Evolutionary conservation across 2,329 filamentous ascomycete genomes (phyloP).

Genomic region (Stromatinia cepivora): DNA sequence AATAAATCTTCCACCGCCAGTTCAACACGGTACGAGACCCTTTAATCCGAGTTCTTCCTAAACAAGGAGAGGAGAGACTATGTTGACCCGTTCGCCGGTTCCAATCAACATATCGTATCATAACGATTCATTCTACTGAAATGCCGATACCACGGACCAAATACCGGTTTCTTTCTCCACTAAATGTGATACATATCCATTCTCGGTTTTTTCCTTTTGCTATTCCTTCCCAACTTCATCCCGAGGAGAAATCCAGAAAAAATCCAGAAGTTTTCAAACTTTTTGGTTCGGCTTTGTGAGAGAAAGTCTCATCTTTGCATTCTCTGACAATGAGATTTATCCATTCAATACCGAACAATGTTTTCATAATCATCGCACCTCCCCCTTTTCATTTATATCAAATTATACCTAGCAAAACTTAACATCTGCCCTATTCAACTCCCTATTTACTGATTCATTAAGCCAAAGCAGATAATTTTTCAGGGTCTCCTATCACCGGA

Average conservation of each 20-base stretch:
- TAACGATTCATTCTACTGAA: neutral
- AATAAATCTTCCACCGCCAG: neutral
- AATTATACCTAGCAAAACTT: neutral
- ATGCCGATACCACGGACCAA: constrained; percentile 9
- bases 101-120: neutral
- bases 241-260: neutral
- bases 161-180: constrained; percentile 5
- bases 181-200: constrained; percentile 8
- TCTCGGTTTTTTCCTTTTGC: neutral
- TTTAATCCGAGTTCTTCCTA: neutral
- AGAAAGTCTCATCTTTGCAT: neutral
- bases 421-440: neutral
- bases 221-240: neutral
- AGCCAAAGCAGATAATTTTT: neutral
- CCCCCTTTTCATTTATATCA: neutral
- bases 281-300: constrained; percentile 5
- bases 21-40: neutral
- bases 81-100: neutral
- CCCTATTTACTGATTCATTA: neutral
- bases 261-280: neutral
- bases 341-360: neutral
- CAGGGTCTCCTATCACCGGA: neutral
- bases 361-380: neutral
- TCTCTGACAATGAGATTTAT: neutral
- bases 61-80: neutral